phyloP scores from a whole-genome alignment of 768 basidiomycete species.

The Pisolithus orientalis region DNA sequence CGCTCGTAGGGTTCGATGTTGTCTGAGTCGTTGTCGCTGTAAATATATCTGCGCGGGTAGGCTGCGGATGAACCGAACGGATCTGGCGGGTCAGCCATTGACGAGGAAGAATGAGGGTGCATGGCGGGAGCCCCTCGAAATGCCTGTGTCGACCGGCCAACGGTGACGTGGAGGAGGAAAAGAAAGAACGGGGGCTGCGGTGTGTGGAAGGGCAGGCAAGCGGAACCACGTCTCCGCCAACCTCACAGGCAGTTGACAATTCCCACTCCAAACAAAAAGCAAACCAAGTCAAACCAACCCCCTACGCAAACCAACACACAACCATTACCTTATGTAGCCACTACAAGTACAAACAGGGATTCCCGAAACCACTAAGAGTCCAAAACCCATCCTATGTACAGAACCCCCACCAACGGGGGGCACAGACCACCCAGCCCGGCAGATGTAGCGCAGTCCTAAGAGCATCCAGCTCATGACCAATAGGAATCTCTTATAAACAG shows the following conservation, averaged over 20 bases:
- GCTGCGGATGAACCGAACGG: constrained; percentile 48
- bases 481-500: too few relatives aligned
- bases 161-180: constrained; percentile 10
- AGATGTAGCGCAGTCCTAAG: too few relatives aligned
- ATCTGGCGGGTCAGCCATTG: constrained; percentile 58
- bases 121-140: constrained; percentile 17
- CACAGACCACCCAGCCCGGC: too few relatives aligned
- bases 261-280: constrained; percentile 4
- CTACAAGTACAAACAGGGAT: too few relatives aligned
- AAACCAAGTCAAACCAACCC: not conserved
- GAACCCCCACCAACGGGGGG: too few relatives aligned
- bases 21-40: constrained; percentile 76
- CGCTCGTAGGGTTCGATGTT: constrained; percentile 54
- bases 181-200: constrained; percentile 1
- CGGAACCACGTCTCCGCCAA: not conserved
- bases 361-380: too few relatives aligned
- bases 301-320: too few relatives aligned
- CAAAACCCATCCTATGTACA: too few relatives aligned
- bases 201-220: not conserved
- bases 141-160: constrained; percentile 10
- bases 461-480: too few relatives aligned
- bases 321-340: too few relatives aligned
- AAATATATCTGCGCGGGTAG: constrained; percentile 38
- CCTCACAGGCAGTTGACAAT: not conserved
- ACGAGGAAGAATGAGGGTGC: constrained; percentile 53